phyloP scores from a whole-genome alignment of 1,284 basidiomycete species.

The Vanrija sp. region DNA sequence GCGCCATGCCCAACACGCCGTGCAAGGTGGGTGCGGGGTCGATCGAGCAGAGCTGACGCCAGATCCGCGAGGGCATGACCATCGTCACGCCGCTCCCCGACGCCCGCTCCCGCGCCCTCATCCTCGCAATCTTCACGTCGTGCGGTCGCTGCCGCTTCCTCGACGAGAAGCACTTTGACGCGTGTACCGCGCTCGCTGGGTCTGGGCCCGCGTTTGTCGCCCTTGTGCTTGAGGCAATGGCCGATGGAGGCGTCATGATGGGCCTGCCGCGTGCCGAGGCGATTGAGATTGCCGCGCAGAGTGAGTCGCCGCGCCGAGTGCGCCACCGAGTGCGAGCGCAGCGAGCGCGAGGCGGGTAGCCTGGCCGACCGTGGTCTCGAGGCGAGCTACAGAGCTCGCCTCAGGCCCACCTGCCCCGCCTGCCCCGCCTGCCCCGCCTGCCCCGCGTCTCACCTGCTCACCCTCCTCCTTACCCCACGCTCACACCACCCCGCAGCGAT shows the following conservation, averaged over 20 bases:
- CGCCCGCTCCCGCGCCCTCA: constrained; percentile 61
- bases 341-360: neutral
- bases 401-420: neutral
- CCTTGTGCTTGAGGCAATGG: constrained; percentile 97
- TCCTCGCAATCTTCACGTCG: constrained; percentile 89
- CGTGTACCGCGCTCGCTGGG: constrained; percentile 92
- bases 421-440: neutral
- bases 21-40: constrained; percentile 64
- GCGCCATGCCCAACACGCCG: constrained; percentile 99
- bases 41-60: neutral
- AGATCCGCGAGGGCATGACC: constrained; percentile 98
- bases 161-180: constrained; percentile 97
- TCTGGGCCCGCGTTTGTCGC: constrained; percentile 96
- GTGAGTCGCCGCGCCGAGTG: constrained; percentile 54
- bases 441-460: neutral
- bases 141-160: constrained; percentile 90
- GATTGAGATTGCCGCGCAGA: constrained; percentile 91
- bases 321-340: neutral
- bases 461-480: too few relatives aligned
- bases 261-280: constrained; percentile 91
- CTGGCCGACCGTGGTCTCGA: too few relatives aligned
- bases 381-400: too few relatives aligned
- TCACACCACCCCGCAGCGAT: constrained; percentile 70
- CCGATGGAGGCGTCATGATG: constrained; percentile 99
- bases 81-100: constrained; percentile 61